phyloP scores from a whole-genome alignment of 2,329 filamentous ascomycete genomes.

The Diplodia intermedia region DNA sequence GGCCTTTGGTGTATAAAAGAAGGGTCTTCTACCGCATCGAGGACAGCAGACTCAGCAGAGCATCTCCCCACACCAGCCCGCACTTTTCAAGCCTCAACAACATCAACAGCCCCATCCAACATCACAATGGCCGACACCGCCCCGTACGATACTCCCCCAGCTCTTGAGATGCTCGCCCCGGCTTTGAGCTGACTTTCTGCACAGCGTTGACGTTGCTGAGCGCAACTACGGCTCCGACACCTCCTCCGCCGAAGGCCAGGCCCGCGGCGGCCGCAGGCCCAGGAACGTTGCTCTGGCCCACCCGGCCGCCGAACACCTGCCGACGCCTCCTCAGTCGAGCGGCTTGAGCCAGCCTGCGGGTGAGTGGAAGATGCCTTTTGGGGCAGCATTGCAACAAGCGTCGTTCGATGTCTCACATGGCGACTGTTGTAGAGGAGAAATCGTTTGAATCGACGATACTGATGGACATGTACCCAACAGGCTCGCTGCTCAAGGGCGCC shows the following conservation, averaged over 20 bases:
- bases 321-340: constrained; percentile 24
- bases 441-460: constrained; percentile 21
- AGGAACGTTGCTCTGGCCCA: constrained; percentile 26
- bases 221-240: constrained; percentile 28
- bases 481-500: constrained; percentile 64
- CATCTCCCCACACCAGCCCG: constrained; percentile 16
- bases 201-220: constrained; percentile 20
- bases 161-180: background rate
- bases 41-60: constrained; percentile 15
- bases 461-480: constrained; percentile 42
- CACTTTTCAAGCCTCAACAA: constrained; percentile 5
- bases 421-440: background rate
- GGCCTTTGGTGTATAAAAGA: constrained; percentile 1
- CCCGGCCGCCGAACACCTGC: constrained; percentile 16
- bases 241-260: constrained; percentile 20
- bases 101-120: background rate
- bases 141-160: constrained; percentile 3
- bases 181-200: background rate
- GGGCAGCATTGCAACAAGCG: background rate
- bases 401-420: constrained; percentile 10
- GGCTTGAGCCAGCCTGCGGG: constrained; percentile 29
- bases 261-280: constrained; percentile 30
- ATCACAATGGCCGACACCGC: constrained; percentile 23
- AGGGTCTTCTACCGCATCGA: background rate
- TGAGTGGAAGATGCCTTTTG: background rate